Percentiles rank a stretch among this genome's conserved stretches.
Evolutionary conservation across 345 rosid species (phyloP).

Genomic region (Arabidopsis thaliana): TAIR10.1 NC_003070.9:2694501-2695000

Average conservation of each 20-base stretch:
- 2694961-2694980: background rate
- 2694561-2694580: background rate
- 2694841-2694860: background rate
- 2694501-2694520: constrained; percentile 47
- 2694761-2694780: constrained; percentile 39
- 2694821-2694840: constrained; percentile 21
- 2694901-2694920: background rate
- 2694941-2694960: background rate
- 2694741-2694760: constrained; percentile 20
- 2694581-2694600: constrained; percentile 43
- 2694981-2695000: background rate
- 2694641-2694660: background rate
- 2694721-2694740: constrained; percentile 39
- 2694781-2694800: constrained; percentile 37
- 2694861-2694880: constrained; percentile 10
- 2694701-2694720: constrained; percentile 37
- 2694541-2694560: background rate
- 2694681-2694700: constrained; percentile 29
- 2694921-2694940: background rate
- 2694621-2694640: background rate
- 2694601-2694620: constrained; percentile 29
- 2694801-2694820: background rate
- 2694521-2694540: constrained; percentile 27
- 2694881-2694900: constrained; percentile 4
- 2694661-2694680: constrained; percentile 14